Conservation (phyloP, 768 basidiomycete genomes). For the Boletus tomentosulus region DNA sequence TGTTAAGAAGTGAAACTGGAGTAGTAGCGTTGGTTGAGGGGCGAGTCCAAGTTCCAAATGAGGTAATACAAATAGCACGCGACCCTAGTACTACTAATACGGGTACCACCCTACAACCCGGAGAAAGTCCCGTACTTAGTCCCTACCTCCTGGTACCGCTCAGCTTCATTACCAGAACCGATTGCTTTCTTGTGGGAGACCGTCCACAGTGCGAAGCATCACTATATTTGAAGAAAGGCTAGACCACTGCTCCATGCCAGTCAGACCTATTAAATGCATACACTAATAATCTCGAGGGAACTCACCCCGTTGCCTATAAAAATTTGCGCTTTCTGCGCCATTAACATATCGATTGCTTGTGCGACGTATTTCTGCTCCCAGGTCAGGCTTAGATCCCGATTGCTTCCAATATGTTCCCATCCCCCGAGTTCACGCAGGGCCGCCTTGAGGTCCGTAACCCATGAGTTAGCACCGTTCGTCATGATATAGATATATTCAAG, state of each 20-base stretch:
- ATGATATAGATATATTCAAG: conserved; percentile 42
- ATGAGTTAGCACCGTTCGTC: conserved; percentile 41
- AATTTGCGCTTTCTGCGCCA: conserved; percentile 42
- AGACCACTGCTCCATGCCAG: conserved; percentile 31
- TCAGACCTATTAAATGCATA: background rate
- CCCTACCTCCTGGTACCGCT: background rate
- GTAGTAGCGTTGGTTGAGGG: conserved; percentile 9
- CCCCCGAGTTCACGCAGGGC: conserved; percentile 28
- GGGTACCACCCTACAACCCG: too few species aligned
- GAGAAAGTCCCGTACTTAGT: too few species aligned
- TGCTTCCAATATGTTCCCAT: conserved; percentile 40
- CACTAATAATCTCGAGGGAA: background rate
- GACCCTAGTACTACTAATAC: too few species aligned
- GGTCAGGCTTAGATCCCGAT: conserved; percentile 37
- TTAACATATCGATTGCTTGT: conserved; percentile 48
- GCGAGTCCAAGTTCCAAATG: conserved; percentile 12
- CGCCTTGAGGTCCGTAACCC: conserved; percentile 37
- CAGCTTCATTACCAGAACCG: conserved; percentile 31
- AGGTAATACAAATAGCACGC: conserved; percentile 1
- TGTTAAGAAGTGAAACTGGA: background rate
- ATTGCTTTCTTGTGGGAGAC: conserved; percentile 24
- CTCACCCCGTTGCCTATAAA: conserved; percentile 52
- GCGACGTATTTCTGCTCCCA: conserved; percentile 41
- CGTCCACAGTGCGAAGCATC: conserved; percentile 34
- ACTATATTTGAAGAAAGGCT: conserved; percentile 39